These are phyloP conservation scores for Logfia minima DNA, from an alignment of 129 eudicot genomes.

Conservation along the genomic window DNA sequence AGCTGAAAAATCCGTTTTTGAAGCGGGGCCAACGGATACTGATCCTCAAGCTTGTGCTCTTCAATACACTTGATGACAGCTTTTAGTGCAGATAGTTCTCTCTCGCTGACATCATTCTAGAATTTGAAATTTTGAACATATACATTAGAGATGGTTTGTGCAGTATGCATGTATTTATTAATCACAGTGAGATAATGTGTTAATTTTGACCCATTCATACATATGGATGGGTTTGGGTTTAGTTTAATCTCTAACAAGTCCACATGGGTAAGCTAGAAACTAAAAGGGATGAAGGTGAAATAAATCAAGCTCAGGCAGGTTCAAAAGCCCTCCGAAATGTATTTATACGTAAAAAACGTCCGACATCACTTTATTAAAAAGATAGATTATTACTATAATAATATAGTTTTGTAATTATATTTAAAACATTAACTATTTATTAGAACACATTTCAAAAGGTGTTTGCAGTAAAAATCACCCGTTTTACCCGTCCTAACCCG, in stretches of 20 bases:
- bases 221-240: neutral
- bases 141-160: neutral
- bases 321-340: neutral
- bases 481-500: neutral
- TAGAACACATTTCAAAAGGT: neutral
- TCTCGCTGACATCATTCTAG: slow-evolving; percentile 74
- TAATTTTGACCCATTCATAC: neutral
- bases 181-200: neutral
- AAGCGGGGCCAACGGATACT: slow-evolving; percentile 71
- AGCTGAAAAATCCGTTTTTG: slow-evolving; percentile 67
- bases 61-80: slow-evolving; percentile 92
- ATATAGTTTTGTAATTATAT: neutral
- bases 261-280: neutral
- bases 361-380: neutral
- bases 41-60: slow-evolving; percentile 88
- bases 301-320: neutral
- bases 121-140: neutral
- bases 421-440: neutral
- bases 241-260: neutral
- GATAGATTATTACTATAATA: neutral
- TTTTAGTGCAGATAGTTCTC: slow-evolving; percentile 83
- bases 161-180: neutral
- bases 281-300: neutral
- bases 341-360: neutral
- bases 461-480: neutral